phyloP scores from a whole-genome alignment of 2,329 filamentous ascomycete species.

The Blumeriella jaapii region DNA sequence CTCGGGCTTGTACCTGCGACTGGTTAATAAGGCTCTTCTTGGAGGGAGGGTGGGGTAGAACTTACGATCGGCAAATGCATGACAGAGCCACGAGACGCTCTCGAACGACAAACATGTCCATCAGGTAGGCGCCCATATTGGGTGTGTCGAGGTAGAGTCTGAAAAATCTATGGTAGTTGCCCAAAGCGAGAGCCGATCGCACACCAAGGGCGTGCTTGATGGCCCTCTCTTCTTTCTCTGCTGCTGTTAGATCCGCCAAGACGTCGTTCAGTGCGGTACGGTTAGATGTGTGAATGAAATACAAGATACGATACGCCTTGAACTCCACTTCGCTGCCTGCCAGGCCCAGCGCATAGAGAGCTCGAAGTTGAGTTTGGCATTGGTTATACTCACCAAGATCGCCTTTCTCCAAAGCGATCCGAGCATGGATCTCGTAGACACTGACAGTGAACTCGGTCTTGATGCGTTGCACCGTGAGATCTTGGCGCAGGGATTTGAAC shows the following conservation, averaged over 20 bases:
- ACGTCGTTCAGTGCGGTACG: conserved; percentile 96
- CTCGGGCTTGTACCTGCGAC: conserved; percentile 74
- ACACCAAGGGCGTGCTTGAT: conserved; percentile 89
- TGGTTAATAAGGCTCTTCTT: conserved; percentile 34
- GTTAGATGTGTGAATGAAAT: conserved; percentile 98
- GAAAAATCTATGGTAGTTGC: conserved; percentile 98
- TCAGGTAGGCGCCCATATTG: conserved; percentile 94
- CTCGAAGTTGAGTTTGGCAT: conserved; percentile 95
- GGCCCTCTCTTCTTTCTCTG: conserved; percentile 78
- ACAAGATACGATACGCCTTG: conserved; percentile 98
- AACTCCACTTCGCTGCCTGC: conserved; percentile 91
- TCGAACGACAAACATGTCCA: conserved; percentile 97
- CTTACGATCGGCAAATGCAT: conserved; percentile 91
- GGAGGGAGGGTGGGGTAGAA: conserved; percentile 20
- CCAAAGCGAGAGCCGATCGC: conserved; percentile 79
- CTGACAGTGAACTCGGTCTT: conserved; percentile 92
- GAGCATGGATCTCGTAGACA: conserved; percentile 94
- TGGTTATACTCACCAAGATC: conserved; percentile 99
- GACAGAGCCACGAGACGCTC: conserved; percentile 85
- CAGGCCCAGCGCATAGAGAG: conserved; percentile 75
- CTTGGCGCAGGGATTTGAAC: conserved; percentile 96
- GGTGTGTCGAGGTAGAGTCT: conserved; percentile 87
- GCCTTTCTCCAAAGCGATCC: conserved; percentile 94
- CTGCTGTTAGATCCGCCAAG: conserved; percentile 94
- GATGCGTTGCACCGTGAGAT: conserved; percentile 94